These are phyloP conservation scores for Kodamaea sp. DNA, from an alignment of 1,139 yeast species.

Conservation along the genomic window DNA sequence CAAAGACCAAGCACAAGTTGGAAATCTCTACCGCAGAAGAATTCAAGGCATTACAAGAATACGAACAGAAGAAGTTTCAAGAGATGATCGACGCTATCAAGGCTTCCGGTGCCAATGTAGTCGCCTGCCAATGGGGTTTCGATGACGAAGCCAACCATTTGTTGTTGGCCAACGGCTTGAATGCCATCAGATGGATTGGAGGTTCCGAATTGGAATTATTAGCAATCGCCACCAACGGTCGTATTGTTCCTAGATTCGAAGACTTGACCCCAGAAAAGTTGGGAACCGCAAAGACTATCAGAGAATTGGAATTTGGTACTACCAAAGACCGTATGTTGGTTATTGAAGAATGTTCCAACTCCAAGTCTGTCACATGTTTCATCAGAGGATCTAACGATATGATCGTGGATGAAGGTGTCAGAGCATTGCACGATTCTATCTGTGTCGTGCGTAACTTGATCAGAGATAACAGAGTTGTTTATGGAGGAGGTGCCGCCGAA, in stretches of 20 bases:
- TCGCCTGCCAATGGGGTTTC: constrained; percentile 99
- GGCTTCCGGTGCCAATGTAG: constrained; percentile 90
- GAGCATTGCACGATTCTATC: constrained; percentile 95
- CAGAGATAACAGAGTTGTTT: constrained; percentile 88
- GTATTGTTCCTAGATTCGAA: constrained; percentile 96
- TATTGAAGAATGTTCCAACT: constrained; percentile 84
- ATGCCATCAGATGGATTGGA: constrained; percentile 99
- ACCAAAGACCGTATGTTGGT: constrained; percentile 95
- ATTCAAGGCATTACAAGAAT: constrained; percentile 83
- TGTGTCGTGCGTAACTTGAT: constrained; percentile 97
- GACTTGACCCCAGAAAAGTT: constrained; percentile 80
- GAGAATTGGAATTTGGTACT: constrained; percentile 93
- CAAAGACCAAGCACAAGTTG: constrained; percentile 96
- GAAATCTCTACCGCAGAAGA: constrained; percentile 93
- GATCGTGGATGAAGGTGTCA: constrained; percentile 95
- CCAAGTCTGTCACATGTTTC: constrained; percentile 91
- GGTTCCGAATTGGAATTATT: constrained; percentile 94
- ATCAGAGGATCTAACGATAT: constrained; percentile 95
- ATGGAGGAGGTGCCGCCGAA: constrained; percentile 99
- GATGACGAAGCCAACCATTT: constrained; percentile 98
- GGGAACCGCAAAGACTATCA: constrained; percentile 83
- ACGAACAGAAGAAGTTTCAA: constrained; percentile 86
- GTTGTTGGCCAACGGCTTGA: constrained; percentile 80
- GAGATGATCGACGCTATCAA: constrained; percentile 90
- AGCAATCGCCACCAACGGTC: constrained; percentile 96